Evolutionary conservation across 345 rosid species (phyloP).

Genomic region (Carallia pectinifolia): DNA sequence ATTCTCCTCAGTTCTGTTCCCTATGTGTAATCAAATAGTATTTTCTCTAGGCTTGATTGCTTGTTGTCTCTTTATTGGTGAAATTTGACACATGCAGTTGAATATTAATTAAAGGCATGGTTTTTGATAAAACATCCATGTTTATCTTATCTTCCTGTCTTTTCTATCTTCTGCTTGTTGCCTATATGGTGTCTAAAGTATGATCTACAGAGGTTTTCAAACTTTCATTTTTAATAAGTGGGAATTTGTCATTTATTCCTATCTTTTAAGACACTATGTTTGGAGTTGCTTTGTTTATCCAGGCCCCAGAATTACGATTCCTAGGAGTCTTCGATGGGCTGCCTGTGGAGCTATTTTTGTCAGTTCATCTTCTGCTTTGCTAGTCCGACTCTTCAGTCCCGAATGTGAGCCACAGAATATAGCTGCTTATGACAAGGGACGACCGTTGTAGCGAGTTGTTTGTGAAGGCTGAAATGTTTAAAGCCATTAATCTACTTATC

Average conservation of each 20-base stretch:
- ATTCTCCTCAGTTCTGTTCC: background rate
- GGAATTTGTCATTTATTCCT: too few relatives aligned
- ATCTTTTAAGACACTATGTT: background rate
- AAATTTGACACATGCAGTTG: too few relatives aligned
- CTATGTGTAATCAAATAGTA: background rate
- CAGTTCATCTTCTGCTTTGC: slow-evolving; percentile 62
- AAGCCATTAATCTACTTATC: too few relatives aligned
- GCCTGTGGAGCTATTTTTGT: slow-evolving; percentile 72
- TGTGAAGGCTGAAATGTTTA: background rate
- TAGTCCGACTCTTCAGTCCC: slow-evolving; percentile 83
- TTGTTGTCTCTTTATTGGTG: background rate
- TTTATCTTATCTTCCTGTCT: too few relatives aligned
- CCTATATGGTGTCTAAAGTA: too few relatives aligned
- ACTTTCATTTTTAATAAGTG: too few relatives aligned
- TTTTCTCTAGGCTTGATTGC: background rate
- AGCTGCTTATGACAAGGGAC: slow-evolving; percentile 62
- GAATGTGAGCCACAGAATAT: slow-evolving; percentile 96
- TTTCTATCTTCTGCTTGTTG: too few relatives aligned
- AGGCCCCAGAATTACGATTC: slow-evolving; percentile 64
- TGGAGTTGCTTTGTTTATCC: slow-evolving; percentile 15
- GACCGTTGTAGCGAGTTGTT: background rate
- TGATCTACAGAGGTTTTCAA: too few relatives aligned
- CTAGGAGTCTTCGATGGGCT: slow-evolving; percentile 86
- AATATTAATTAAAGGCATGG: too few relatives aligned
- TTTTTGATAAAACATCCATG: too few relatives aligned